phyloP scores from a whole-genome alignment of 2,329 filamentous ascomycete species.

The Fusarium longipes region DNA sequence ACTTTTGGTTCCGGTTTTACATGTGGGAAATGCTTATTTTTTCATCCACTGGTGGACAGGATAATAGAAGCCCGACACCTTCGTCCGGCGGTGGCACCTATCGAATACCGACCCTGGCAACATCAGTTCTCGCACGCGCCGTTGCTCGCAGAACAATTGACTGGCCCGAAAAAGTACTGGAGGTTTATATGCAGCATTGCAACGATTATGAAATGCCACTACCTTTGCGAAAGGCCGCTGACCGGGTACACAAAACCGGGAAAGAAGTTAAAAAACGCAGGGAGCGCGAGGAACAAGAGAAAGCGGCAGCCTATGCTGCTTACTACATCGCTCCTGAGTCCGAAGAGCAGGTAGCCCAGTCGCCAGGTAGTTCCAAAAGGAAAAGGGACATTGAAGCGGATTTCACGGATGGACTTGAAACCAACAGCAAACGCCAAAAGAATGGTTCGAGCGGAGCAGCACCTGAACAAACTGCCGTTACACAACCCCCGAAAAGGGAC shows the following conservation, averaged over 20 bases:
- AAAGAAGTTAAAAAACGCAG: slow-evolving; percentile 73
- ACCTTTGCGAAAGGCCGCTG: slow-evolving; percentile 77
- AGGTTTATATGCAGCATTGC: slow-evolving; percentile 81
- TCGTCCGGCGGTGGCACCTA: slow-evolving; percentile 59
- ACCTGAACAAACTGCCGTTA: not conserved
- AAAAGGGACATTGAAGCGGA: slow-evolving; percentile 74
- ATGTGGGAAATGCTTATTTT: slow-evolving; percentile 85
- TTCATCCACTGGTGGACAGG: slow-evolving; percentile 53
- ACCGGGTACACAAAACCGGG: slow-evolving; percentile 76
- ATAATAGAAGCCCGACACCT: slow-evolving; percentile 66
- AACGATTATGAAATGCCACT: slow-evolving; percentile 89
- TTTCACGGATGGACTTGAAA: slow-evolving; percentile 56
- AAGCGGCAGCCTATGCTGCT: slow-evolving; percentile 63
- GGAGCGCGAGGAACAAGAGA: slow-evolving; percentile 72
- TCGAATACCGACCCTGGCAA: slow-evolving; percentile 78
- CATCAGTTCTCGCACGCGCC: slow-evolving; percentile 79
- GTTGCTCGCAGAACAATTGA: slow-evolving; percentile 72
- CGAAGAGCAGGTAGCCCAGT: slow-evolving; percentile 43
- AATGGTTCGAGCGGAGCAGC: slow-evolving; percentile 53
- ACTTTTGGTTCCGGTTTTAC: slow-evolving; percentile 95
- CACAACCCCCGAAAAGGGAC: slow-evolving; percentile 74
- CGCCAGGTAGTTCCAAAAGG: slow-evolving; percentile 69
- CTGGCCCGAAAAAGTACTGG: slow-evolving; percentile 80
- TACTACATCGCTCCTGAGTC: slow-evolving; percentile 51
- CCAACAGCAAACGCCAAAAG: slow-evolving; percentile 74